Percentiles rank a stretch among this genome's conserved stretches.
These are phyloP conservation scores for Carallia brachiata DNA, from an alignment of 345 rosid genomes.

Conservation along the genomic window DNA sequence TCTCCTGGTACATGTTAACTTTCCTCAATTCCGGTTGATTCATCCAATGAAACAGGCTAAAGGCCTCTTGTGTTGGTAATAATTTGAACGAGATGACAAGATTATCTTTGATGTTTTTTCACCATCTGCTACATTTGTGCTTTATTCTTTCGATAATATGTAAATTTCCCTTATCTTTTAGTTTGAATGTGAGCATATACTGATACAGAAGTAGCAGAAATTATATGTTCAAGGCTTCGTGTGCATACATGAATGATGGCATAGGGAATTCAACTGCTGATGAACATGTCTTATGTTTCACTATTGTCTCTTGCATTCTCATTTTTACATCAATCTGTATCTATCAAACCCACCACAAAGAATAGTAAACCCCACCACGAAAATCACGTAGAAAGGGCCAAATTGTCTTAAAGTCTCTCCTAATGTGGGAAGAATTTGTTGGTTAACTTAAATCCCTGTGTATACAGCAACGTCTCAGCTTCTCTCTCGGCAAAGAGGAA, in stretches of 20 bases:
- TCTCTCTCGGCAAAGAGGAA: not conserved
- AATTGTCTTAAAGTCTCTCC: slow-evolving; percentile 10
- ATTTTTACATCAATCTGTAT: slow-evolving; percentile 2
- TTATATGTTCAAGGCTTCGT: no score
- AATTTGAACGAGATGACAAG: not conserved
- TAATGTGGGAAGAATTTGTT: slow-evolving; percentile 18
- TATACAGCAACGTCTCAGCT: slow-evolving; percentile 10
- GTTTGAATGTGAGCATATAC: no score
- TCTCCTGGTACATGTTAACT: not conserved
- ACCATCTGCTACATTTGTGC: no score
- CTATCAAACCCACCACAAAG: slow-evolving; percentile 12
- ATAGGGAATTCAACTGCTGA: no score
- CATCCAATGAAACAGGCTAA: slow-evolving; percentile 8
- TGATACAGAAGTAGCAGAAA: no score
- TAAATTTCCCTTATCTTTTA: no score
- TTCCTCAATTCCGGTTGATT: not conserved
- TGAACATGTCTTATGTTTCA: no score
- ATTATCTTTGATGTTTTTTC: not conserved
- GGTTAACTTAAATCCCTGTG: slow-evolving; percentile 38
- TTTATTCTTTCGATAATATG: not conserved
- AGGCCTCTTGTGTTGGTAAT: slow-evolving; percentile 1
- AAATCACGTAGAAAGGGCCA: slow-evolving; percentile 10
- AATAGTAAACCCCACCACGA: slow-evolving; percentile 7
- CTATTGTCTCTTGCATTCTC: slow-evolving; percentile 8
- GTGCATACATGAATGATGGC: no score